phyloP scores from a whole-genome alignment of 345 rosid species.

The Melaleuca quinquenervia region DNA sequence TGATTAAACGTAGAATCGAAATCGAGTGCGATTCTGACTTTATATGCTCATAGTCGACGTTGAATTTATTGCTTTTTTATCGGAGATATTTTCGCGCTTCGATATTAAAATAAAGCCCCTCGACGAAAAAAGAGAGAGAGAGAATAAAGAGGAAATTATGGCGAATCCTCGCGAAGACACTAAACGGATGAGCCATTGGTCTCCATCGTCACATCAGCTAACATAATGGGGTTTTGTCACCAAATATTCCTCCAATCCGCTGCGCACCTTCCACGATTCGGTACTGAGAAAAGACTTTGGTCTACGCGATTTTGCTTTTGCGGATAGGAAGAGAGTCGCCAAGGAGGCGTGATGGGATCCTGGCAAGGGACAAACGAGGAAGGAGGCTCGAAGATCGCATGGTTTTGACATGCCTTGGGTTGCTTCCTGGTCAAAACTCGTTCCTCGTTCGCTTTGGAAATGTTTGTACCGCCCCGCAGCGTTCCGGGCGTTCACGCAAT shows the following conservation, averaged over 20 bases:
- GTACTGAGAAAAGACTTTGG: background rate
- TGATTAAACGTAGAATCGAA: background rate
- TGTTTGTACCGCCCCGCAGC: background rate
- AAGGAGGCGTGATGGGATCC: background rate
- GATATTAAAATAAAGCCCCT: background rate
- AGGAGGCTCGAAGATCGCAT: background rate
- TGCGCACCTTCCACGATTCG: background rate
- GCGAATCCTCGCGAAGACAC: background rate
- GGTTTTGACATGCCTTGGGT: background rate
- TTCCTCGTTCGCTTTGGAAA: no score
- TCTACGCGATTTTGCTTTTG: background rate
- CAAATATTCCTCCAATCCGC: background rate
- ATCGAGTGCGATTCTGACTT: background rate
- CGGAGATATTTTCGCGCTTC: background rate
- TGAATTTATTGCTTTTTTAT: background rate
- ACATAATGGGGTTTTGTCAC: background rate
- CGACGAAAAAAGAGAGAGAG: background rate
- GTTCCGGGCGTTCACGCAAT: background rate
- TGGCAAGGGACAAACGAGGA: background rate
- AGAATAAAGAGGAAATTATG: background rate
- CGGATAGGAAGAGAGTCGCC: background rate
- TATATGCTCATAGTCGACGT: background rate
- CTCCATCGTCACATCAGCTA: background rate
- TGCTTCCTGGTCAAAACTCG: no score
- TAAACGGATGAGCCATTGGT: background rate